Evolutionary conservation across 2,329 filamentous ascomycete species (phyloP), one percentile per base, ranked within the genome.

Genomic region (Ilyonectria destructans): DNA sequence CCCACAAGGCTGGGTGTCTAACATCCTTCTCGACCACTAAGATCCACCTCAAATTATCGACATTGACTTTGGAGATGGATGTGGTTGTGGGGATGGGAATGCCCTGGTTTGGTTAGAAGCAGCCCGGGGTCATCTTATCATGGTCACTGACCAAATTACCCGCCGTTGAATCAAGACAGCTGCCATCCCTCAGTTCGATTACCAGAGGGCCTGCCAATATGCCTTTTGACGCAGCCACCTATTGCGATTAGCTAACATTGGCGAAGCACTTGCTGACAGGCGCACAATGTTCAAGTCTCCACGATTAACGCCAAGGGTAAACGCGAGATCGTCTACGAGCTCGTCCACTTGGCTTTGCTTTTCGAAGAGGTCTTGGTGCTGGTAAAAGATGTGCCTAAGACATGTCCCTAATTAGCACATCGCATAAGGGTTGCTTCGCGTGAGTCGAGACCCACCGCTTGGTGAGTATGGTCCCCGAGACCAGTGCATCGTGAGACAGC

Each of bases 1-100:
- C 26, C 26, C 5, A 26, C 26, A 26, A 2, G 7, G 2, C 2
- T 12, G 21, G 7, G 13, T 4, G 19, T 63, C 79, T 65, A 71
- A 90, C 92, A 84, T 96, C 93, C 80, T 96, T 96, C 77, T 96
- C 93, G 58, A 96, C 87, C 0, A 96, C 87, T 0, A 96, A 81
- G 49, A 95, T 82, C 92, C 91, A 95, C 61, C 83, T 82, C 2
- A 87, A 80, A 1, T 75, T 67, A 0, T 78, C 77, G n/a, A 91
- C 78, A 45, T 89, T 79, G 1, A 93, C 73, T 2, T 76, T 77
- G 0, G 84, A 80, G 13, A 91, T 83, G 0, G 86, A 84, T 57
- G 81, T 82, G 2, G 85, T 71, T 7, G 82, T 82, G 0, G 92
- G 92, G 9, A 96, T 83, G 0, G 91, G 81, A 6, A 87, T 81